Evolutionary conservation across 495 filamentous ascomycete genomes (phyloP).

Genomic region (Baudoinia panamericana): DNA sequence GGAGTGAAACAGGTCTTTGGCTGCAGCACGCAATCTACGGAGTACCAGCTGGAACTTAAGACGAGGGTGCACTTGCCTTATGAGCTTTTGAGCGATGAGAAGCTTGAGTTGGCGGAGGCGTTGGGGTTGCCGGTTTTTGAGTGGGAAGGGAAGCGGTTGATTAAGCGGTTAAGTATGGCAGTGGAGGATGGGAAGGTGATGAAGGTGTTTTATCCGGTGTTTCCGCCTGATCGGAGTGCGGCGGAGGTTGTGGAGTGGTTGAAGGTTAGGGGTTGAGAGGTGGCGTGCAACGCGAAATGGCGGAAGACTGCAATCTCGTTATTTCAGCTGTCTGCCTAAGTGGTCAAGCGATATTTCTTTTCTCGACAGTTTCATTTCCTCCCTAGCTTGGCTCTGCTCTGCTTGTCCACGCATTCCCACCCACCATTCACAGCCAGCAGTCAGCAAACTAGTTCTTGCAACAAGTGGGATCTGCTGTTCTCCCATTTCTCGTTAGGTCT

Average conservation of each 20-base stretch:
- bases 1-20: conserved; percentile 21
- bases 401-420: too few species aligned
- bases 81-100: conserved; percentile 25
- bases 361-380: too few species aligned
- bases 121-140: conserved; percentile 22
- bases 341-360: too few species aligned
- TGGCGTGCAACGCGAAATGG: too few species aligned
- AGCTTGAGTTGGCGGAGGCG: conserved; percentile 18
- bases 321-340: too few species aligned
- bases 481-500: too few species aligned
- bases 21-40: conserved; percentile 20
- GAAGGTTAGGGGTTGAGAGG: too few species aligned
- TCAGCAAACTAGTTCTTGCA: too few species aligned
- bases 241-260: conserved; percentile 22
- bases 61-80: conserved; percentile 21
- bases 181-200: conserved; percentile 21
- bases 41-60: conserved; percentile 23
- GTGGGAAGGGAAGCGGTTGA: conserved; percentile 19
- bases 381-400: too few species aligned
- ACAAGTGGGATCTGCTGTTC: too few species aligned
- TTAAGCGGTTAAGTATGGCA: conserved; percentile 23
- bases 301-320: too few species aligned
- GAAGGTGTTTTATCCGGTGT: conserved; percentile 26
- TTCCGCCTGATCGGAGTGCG: conserved; percentile 23
- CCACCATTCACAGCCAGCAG: too few species aligned